These are phyloP conservation scores for Litsea cubeba DNA, from an alignment of 164 flowering plant genomes.

Conservation along the genomic window DNA sequence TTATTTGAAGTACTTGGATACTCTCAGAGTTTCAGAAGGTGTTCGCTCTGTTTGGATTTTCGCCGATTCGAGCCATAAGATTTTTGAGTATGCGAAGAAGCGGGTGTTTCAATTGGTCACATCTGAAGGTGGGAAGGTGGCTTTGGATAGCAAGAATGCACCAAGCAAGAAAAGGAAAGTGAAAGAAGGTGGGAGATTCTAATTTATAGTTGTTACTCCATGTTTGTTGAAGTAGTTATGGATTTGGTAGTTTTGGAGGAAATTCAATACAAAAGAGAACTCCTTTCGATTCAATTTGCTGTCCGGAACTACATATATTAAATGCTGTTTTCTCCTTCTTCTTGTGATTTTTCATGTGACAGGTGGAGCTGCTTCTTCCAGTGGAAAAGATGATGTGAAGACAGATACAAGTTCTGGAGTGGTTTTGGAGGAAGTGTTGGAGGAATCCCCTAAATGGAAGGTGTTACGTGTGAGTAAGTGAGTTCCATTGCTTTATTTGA, in stretches of 20 bases:
- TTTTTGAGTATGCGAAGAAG: constrained; percentile 91
- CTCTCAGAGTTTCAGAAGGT: constrained; percentile 92
- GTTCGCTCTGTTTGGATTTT: constrained; percentile 95
- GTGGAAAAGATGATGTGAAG: constrained; percentile 4
- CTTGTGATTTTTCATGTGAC: constrained; percentile 13
- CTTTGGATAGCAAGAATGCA: constrained; percentile 27
- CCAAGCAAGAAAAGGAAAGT: constrained; percentile 58
- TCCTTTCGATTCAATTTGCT: neutral
- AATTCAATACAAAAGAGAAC: neutral
- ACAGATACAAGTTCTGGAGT: constrained; percentile 27
- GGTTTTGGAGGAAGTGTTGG: constrained; percentile 70
- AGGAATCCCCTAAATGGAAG: constrained; percentile 98
- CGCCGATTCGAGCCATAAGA: constrained; percentile 92
- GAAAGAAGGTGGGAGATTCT: constrained; percentile 17
- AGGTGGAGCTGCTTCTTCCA: constrained; percentile 26
- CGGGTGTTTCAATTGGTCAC: constrained; percentile 69
- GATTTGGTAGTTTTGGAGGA: neutral
- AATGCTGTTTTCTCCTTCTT: neutral
- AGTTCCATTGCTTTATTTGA: constrained; percentile 28
- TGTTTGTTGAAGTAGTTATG: neutral
- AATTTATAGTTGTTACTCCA: neutral
- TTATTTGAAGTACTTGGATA: constrained; percentile 91
- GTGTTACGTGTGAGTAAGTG: constrained; percentile 97
- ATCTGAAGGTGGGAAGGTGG: constrained; percentile 42
- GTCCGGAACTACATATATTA: neutral